Conservation (phyloP, 768 basidiomycete genomes). For the Rhodotorula taiwanensis region DNA sequence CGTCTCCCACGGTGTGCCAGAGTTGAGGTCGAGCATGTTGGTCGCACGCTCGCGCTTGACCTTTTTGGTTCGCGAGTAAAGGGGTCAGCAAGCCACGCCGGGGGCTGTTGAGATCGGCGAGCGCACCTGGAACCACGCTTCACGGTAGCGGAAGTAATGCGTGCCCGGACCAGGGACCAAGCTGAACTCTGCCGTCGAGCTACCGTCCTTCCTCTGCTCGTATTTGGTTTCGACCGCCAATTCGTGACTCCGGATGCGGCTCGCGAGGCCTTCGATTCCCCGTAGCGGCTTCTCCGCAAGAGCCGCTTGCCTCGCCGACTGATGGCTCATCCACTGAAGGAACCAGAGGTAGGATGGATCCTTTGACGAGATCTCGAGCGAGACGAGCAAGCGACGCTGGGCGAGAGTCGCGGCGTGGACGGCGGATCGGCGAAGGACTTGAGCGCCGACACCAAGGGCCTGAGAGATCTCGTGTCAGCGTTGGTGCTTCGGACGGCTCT, state of each 20-base stretch:
- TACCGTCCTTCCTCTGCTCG: conserved; percentile 85
- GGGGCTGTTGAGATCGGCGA: conserved; percentile 17
- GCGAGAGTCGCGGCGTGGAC: conserved; percentile 66
- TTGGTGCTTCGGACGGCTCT: rapidly evolving
- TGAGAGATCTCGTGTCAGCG: conserved; percentile 42
- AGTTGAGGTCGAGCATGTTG: conserved; percentile 80
- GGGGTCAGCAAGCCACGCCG: not conserved
- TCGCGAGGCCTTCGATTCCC: conserved; percentile 36
- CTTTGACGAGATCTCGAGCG: conserved; percentile 91
- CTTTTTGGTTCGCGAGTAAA: conserved; percentile 47
- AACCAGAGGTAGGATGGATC: conserved; percentile 96
- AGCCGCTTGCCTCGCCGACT: conserved; percentile 48
- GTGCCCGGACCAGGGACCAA: conserved; percentile 93
- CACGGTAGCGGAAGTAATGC: conserved; percentile 81
- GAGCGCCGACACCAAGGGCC: conserved; percentile 85
- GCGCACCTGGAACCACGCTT: conserved; percentile 90
- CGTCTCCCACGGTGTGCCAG: conserved; percentile 95
- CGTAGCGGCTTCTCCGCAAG: conserved; percentile 33
- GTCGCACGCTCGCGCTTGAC: conserved; percentile 92
- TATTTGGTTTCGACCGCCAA: conserved; percentile 85
- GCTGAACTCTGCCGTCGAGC: conserved; percentile 77
- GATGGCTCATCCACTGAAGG: conserved; percentile 86
- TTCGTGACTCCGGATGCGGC: conserved; percentile 67
- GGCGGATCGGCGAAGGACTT: conserved; percentile 53
- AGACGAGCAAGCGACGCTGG: conserved; percentile 82